Base-by-base conservation (phyloP, 164 flowering plant species). In the Magnolia changhungtana region DNA sequence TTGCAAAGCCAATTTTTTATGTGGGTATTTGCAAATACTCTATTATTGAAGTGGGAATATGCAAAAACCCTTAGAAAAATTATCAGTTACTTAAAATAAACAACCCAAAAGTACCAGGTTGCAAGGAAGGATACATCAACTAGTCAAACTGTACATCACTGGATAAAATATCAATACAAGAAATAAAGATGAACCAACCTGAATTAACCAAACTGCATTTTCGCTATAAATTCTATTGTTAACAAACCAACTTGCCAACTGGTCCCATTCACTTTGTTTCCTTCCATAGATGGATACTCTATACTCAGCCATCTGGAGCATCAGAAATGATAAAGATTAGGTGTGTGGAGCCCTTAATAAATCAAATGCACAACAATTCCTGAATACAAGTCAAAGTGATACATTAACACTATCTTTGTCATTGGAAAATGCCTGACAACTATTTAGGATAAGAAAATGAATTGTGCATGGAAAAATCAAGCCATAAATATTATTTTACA, bases 231-330 rank as follows among this genome's bases (percentile, higher is more conserved):
- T 81, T 1, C 91, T 93, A 83, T 96, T 93, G 74, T 96, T 94
- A 45, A 94, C 92, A 67, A 96, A 90, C 99, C 99, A 96, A 84
- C 98, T 93, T 49, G 98, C 99, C 70, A 96, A 70, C 80, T 92
- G 97, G 78, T 96, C 99, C 99, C 99, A 96, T 80, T 94, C 98
- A 80, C 98, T 94, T 84, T 87, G 90, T 84, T 96, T 94, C 84
- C 99, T 89, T 68, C 99, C 99, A 87, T 96, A 94, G 79, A 96
- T 94, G 27, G 99, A 96, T 79, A 96, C 82, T 76, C 99, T 86
- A 81, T 92, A 96, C 74, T 96, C 99, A 67, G 99, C 99, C 99
- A 96, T 94, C 99, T 96, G 74, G 51, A 68, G 50, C 50, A 68
- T 66, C 71, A 68, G 71, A 37, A 29, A 68, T 6, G 8, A 31